Conservation (phyloP, 1,284 basidiomycete species). For the Moesziomyces aphidis region DNA sequence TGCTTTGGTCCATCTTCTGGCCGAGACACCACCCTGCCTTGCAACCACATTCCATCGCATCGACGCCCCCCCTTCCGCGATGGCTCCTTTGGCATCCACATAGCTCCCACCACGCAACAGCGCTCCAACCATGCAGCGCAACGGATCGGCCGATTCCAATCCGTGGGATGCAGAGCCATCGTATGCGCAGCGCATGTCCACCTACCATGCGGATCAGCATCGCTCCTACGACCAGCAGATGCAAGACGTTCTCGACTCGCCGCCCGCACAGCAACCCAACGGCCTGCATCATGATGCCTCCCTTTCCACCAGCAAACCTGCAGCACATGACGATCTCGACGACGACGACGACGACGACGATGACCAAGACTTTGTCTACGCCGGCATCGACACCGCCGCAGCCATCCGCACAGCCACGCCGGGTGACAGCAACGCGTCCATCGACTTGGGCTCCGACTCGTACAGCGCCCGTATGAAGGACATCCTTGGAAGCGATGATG, state of each 20-base stretch:
- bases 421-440: slow-evolving; percentile 25
- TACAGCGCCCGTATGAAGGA: slow-evolving; percentile 50
- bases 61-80: background rate
- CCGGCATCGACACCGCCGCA: slow-evolving; percentile 72
- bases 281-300: too few relatives aligned
- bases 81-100: background rate
- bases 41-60: background rate
- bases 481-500: slow-evolving; percentile 55
- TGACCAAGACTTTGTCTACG: slow-evolving; percentile 78
- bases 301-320: background rate
- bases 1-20: background rate
- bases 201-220: slow-evolving; percentile 19
- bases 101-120: slow-evolving; percentile 1
- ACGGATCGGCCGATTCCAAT: slow-evolving; percentile 28
- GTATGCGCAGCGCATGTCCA: slow-evolving; percentile 17
- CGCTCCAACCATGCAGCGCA: slow-evolving; percentile 15
- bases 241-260: slow-evolving; percentile 29
- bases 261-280: background rate
- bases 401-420: slow-evolving; percentile 8
- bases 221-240: slow-evolving; percentile 24
- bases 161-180: slow-evolving; percentile 41
- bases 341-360: slow-evolving; percentile 76
- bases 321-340: slow-evolving; percentile 68
- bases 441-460: slow-evolving; percentile 35
- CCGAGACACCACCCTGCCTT: slow-evolving; percentile 7